Evolutionary conservation across 2,329 filamentous ascomycete species (phyloP), one percentile per base, ranked within the genome.

Genomic region (Xenoacremonium recifei): DNA sequence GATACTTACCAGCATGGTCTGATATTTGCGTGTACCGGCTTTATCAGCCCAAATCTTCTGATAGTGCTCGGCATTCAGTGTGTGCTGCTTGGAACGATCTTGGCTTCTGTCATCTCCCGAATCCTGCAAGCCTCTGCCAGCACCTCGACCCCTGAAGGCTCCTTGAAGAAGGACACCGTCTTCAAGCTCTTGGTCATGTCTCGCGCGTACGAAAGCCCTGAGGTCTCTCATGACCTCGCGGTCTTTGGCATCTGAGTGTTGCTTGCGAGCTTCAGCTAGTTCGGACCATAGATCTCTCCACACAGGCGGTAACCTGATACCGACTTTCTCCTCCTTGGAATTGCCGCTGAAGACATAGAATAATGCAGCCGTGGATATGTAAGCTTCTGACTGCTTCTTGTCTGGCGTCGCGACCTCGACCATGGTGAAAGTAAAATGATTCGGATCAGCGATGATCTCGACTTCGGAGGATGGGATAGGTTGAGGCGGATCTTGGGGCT

Each of bases 281-380:
- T 97, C 90, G 9, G 78, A 76, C 83, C 91, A 96, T 2, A 96
- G 70, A 51, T 95, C 87, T 60, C 88, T 83, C 87, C 89, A 99
- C 2, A 80, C 75, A 1, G 84, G 74, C 4, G 91, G 89, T 13
- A 99, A 71, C 37, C 87, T 80, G 48, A 95, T 63, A 45, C 85
- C 85, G 3, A 89, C 80, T 62, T 95, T 97, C 49, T 95, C 89
- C 58, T 97, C 92, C 54, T 89, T 93, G 0, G 80, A 67, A 13
- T 83, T 87, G n/a, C 79, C 77, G 2, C 82, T 81, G 50, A 90
- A 96, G 1, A 95, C 74, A 30, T 87, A 76, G 61, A 95, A 96
- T 2, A 99, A 69, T 2, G 87, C 89, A 11, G 81, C 75, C 0
- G 90, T 95, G 5, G 90, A 87, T 31, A 93, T 77, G 54, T 85